Percentiles rank a stretch among this genome's conserved stretches.
Evolutionary conservation across 805 yeast genomes (phyloP).

Genomic region (Teunomyces kruisii): DNA sequence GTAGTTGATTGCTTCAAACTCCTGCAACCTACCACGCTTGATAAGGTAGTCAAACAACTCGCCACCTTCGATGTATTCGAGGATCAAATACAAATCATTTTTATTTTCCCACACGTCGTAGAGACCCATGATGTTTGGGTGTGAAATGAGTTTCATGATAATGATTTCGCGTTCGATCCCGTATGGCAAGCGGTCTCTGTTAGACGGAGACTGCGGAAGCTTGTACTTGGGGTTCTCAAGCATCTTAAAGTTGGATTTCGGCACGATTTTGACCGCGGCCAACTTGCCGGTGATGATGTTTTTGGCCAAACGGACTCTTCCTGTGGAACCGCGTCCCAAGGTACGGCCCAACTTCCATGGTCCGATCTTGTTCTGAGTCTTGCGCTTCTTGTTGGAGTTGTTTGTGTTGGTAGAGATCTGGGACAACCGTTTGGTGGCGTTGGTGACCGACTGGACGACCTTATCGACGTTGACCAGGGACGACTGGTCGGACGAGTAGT

Average conservation of each 20-base stretch:
- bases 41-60: slow-evolving; percentile 91
- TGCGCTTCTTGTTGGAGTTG: slow-evolving; percentile 42
- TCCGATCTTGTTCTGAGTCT: slow-evolving; percentile 65
- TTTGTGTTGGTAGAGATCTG: slow-evolving; percentile 47
- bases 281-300: slow-evolving; percentile 80
- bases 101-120: slow-evolving; percentile 89
- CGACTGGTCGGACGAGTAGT: slow-evolving; percentile 16
- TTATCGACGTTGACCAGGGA: slow-evolving; percentile 28
- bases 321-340: slow-evolving; percentile 94
- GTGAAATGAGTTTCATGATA: slow-evolving; percentile 78
- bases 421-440: slow-evolving; percentile 49
- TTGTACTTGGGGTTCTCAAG: slow-evolving; percentile 47
- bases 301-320: slow-evolving; percentile 89
- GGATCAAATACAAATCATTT: slow-evolving; percentile 76
- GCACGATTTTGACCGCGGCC: slow-evolving; percentile 96
- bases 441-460: slow-evolving; percentile 46
- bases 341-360: slow-evolving; percentile 98
- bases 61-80: slow-evolving; percentile 97
- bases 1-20: slow-evolving; percentile 84
- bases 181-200: slow-evolving; percentile 61
- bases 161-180: slow-evolving; percentile 87
- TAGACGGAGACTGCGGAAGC: slow-evolving; percentile 34
- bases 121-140: slow-evolving; percentile 73
- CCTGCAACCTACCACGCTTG: slow-evolving; percentile 84
- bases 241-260: slow-evolving; percentile 68